Base-by-base conservation (phyloP, 2,329 filamentous ascomycete genomes). In the Daldinia sp. region DNA sequence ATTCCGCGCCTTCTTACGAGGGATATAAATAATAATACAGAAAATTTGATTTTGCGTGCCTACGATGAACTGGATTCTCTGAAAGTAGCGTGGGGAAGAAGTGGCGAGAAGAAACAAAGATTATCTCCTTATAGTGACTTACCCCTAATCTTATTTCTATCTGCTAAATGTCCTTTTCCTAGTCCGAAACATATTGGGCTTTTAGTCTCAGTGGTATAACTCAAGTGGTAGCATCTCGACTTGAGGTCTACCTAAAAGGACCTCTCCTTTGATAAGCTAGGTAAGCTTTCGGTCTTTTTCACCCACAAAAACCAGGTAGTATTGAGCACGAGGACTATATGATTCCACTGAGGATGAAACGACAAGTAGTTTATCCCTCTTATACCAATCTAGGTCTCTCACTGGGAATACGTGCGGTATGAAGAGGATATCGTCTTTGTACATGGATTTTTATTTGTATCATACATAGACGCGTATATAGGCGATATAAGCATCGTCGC, bases 381-480 rank as follows among this genome's bases (percentile, higher is more conserved):
- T n/a, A n/a, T n/a, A n/a, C n/a, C n/a, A n/a, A n/a, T n/a, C n/a
- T n/a, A n/a, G 9, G 2, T 12, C 12, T 15, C 12, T 51, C 51
- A 23, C 7, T 4, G 12, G 12, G 51, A 37, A 33, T 20, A 35
- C 3, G 4, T 53, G 20, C 33, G 9, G 6, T 15, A 10, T 5
- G n/a, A 10, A 15, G 33, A 15, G 33, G 3, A 7, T 35, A 13
- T 37, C 39, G 33, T 42, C 10, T 57, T 57, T 57, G 20, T 44
- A 57, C 39, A 57, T 30, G 23, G 2, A 2, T 57, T 44, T 57
- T 57, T 57, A 6, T 30, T 42, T 60, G 23, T 60, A 65, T 60
- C 44, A 44, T 65, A 60, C 56, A 65, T 28, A 57, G 37, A 42
- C 20, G 20, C 30, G 53, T 55, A 55, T 20, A 44, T 20, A 33